phyloP scores from a whole-genome alignment of 1,284 basidiomycete genomes.

The Clitocybe nebularis region DNA sequence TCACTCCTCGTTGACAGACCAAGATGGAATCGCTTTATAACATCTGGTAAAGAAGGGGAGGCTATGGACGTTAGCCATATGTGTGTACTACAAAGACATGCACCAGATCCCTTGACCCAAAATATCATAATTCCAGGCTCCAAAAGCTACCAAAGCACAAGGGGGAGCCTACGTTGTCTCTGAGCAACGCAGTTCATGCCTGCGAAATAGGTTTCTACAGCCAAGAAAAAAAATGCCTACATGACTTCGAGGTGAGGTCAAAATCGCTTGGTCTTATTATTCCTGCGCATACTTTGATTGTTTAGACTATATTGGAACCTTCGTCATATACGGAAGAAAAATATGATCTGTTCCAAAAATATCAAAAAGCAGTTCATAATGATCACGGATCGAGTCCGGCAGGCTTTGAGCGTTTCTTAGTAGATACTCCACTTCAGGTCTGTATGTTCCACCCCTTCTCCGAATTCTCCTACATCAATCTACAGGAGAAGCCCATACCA shows the following conservation, averaged over 20 bases:
- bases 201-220: constrained; percentile 28
- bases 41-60: constrained; percentile 43
- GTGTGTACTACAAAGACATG: constrained; percentile 12
- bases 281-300: no score
- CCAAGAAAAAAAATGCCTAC: constrained; percentile 8
- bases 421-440: constrained; percentile 74
- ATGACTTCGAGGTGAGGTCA: constrained; percentile 50
- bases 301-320: constrained; percentile 68
- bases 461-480: constrained; percentile 5
- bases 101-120: background rate
- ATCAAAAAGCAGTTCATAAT: constrained; percentile 76
- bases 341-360: constrained; percentile 70
- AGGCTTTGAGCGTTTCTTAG: constrained; percentile 74
- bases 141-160: constrained; percentile 10
- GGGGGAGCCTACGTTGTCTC: constrained; percentile 28
- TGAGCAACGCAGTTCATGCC: constrained; percentile 47
- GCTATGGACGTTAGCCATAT: constrained; percentile 21
- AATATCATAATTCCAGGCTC: background rate
- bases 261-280: no score
- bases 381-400: constrained; percentile 51
- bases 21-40: constrained; percentile 76
- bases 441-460: constrained; percentile 19
- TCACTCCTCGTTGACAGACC: background rate
- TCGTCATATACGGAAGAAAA: constrained; percentile 79
- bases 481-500: constrained; percentile 51